Evolutionary conservation across 1,284 basidiomycete species (phyloP), one percentile per base, ranked within the genome.

Genomic region (Ceratobasidium sp.): DNA sequence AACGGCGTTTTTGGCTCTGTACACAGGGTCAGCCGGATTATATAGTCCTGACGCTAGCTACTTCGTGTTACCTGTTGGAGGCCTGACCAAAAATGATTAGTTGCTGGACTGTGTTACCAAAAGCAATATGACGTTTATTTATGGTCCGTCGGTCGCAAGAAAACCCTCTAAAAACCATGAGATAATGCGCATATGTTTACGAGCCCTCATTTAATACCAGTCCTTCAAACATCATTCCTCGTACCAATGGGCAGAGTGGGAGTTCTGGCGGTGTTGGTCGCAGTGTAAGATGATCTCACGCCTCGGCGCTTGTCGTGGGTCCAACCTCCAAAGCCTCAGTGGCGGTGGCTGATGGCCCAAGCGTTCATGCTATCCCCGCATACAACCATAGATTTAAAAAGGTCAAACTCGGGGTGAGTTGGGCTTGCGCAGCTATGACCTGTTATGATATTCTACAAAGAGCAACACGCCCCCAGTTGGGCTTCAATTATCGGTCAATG

Each of bases 1-100:
- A 73, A 91, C 91, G 24, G 90, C 89, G 0, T 80, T 87, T 76
- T 81, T 91, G 77, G 92, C 90, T 19, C 92, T 87, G 83, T 92
- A 92, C 79, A 84, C 86, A 61, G 91, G 87, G 54, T 81, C 88
- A n/a, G 86, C 86, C 29, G 88, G 91, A 74, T 81, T 92, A 61
- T 84, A 91, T 63, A 83, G 83, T 27, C 83, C 84, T n/a, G 87
- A 88, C 51, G 69, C 73, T 19, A 74, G 74, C 29, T 78, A 76
- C 48, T 72, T 76, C 43, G 43, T 54, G 9, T 46, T 75, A 1
- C 75, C 76, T 29, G 63, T 76, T 65, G 31, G 73, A 22, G 34
- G 54, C 34, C 46, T 77, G 24, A 19, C 68, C 51, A 75, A 61
- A 19, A 7, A 34, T 19, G 54, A 56, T 34, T 56, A 24, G 16